A percentile compares a stretch with the other conserved stretches of the same genome.
Conservation (phyloP, 2,329 filamentous ascomycete genomes). For the Canariomyces notabilis region DNA sequence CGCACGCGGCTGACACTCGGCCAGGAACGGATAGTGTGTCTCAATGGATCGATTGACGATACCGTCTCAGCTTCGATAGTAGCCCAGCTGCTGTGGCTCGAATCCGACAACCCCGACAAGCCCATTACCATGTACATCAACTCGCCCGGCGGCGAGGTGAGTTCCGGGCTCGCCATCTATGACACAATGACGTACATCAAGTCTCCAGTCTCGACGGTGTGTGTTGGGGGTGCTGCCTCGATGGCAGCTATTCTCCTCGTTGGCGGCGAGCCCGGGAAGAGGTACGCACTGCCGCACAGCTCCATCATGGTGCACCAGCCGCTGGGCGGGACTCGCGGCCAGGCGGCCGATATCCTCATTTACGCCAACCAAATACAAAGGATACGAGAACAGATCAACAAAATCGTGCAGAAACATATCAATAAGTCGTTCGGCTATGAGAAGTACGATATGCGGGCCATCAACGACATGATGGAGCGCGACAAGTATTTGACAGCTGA, state of each 20-base stretch:
- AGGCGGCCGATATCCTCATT: conserved; percentile 81
- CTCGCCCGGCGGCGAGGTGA: conserved; percentile 88
- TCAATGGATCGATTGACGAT: conserved; percentile 89
- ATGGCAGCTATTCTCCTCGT: conserved; percentile 90
- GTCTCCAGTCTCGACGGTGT: conserved; percentile 89
- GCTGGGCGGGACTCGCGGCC: conserved; percentile 63
- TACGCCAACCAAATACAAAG: conserved; percentile 95
- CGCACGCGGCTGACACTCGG: conserved; percentile 10
- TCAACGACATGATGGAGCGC: conserved; percentile 93
- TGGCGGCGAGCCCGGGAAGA: conserved; percentile 77
- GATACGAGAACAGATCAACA: conserved; percentile 78
- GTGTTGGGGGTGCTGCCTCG: conserved; percentile 86
- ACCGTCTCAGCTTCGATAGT: conserved; percentile 89
- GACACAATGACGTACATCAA: conserved; percentile 98
- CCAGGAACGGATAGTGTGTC: conserved; percentile 86
- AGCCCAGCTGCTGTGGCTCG: conserved; percentile 93
- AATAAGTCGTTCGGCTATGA: conserved; percentile 71
- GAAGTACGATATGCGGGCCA: conserved; percentile 72
- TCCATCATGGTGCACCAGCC: conserved; percentile 98
- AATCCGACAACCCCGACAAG: conserved; percentile 91
- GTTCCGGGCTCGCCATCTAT: conserved; percentile 85
- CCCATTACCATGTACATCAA: conserved; percentile 98
- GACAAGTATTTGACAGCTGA: conserved; percentile 90
- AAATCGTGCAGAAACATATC: conserved; percentile 82
- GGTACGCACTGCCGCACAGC: conserved; percentile 87